These are phyloP conservation scores for Tolypocladium capitatum DNA, from an alignment of 2,329 filamentous ascomycete genomes.

Conservation along the genomic window DNA sequence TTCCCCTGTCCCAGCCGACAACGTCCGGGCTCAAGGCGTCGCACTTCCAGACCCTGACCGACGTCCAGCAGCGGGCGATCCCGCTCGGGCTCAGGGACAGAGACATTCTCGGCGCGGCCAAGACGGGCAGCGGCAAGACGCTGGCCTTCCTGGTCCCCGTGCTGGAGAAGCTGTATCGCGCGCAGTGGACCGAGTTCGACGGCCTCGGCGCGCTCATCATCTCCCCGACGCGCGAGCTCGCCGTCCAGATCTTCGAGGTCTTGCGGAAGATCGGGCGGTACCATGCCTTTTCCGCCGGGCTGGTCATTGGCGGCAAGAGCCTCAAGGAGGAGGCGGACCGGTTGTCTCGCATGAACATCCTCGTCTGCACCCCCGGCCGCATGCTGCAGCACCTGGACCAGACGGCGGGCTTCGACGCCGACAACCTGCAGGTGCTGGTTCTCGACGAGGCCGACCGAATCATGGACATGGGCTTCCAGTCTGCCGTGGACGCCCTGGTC, in stretches of 20 bases:
- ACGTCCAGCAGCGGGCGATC: conserved; percentile 83
- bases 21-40: conserved; percentile 66
- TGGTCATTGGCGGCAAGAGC: conserved; percentile 89
- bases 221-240: conserved; percentile 85
- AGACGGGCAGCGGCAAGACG: conserved; percentile 92
- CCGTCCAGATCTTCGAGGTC: conserved; percentile 94
- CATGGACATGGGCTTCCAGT: conserved; percentile 94
- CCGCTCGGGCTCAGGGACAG: conserved; percentile 71
- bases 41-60: conserved; percentile 82
- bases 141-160: conserved; percentile 86
- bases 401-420: conserved; percentile 77
- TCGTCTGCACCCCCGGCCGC: conserved; percentile 87
- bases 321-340: conserved; percentile 77
- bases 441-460: conserved; percentile 94
- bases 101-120: conserved; percentile 88
- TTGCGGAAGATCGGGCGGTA: conserved; percentile 78
- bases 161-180: conserved; percentile 80
- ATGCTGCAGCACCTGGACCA: conserved; percentile 95
- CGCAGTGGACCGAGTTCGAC: conserved; percentile 81
- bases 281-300: conserved; percentile 80
- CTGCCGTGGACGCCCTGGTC: conserved; percentile 79
- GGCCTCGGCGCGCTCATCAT: conserved; percentile 87
- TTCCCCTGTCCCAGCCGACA: conserved; percentile 77
- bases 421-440: conserved; percentile 84
- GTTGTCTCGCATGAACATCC: conserved; percentile 84